Percentiles rank a stretch among this genome's conserved stretches.
Conservation (phyloP, 352 stramenopile species). For the Elongisporangium undulatum region DNA sequence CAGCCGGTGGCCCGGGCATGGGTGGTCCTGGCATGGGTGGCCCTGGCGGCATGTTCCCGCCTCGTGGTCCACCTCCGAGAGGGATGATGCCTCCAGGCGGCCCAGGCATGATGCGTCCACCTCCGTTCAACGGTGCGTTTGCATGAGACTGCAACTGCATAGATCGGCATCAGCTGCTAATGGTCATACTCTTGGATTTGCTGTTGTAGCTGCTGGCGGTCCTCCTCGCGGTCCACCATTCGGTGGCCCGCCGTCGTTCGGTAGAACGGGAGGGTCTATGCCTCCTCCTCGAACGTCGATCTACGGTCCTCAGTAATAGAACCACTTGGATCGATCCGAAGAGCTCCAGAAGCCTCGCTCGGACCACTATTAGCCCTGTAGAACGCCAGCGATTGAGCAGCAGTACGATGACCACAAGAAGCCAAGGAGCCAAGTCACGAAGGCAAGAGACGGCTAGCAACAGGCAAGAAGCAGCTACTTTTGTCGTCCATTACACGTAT, state of each 20-base stretch:
- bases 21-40: conserved; percentile 19
- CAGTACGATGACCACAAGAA: background rate
- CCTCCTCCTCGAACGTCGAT: conserved; percentile 53
- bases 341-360: background rate
- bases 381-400: background rate
- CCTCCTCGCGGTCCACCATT: conserved; percentile 38
- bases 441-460: background rate
- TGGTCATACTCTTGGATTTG: background rate
- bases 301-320: conserved; percentile 59
- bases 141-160: background rate
- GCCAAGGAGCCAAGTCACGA: background rate
- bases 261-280: conserved; percentile 28
- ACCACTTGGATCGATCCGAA: background rate
- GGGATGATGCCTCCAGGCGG: conserved; percentile 68
- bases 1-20: conserved; percentile 7
- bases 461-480: background rate
- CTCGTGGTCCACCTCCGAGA: conserved; percentile 54
- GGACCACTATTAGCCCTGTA: background rate
- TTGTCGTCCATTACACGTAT: background rate
- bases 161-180: background rate
- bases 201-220: conserved; percentile 16
- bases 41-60: conserved; percentile 56
- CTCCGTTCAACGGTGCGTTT: conserved; percentile 49
- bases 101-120: conserved; percentile 63
- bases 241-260: too few species aligned